Evolutionary conservation across 176 grass and related monocot species (phyloP), one percentile per base, ranked within the genome.

Genomic region (Musa acuminata): DNA sequence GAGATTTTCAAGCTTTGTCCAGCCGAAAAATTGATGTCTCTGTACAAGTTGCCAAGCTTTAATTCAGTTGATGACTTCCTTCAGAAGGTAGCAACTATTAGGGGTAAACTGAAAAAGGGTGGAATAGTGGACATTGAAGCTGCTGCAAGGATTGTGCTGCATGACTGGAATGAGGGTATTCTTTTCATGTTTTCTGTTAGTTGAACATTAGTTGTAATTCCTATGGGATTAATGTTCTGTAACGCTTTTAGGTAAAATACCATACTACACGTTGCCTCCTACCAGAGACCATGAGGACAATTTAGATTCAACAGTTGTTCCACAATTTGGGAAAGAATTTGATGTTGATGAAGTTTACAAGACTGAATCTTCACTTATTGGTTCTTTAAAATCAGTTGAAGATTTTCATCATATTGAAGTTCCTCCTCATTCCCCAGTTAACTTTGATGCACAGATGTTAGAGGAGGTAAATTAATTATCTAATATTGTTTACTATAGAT

Each of bases 141-240:
- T 71, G 88, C 86, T 64, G 95, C 95, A 53, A 91, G 79, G 80
- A 94, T 99, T 74, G 90, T 99, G 58, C 88, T 99, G 72, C 90
- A 99, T 82, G 90, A 99, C 74, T 99, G 90, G 90, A 94, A 99
- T 74, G 95, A 94, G 72, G 95, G 95, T 99, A 85, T 13, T 43
- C 13, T 8, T 72, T 76, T 51, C 20, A 49, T 8, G 8, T 72
- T 76, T 51, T 25, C 49, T 6, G 8, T 71, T 51, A 25, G 83
- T 10, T 64, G 75, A 76, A 52, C 9, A 17, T 76, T 49, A 25
- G 71, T 20, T 22, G 76, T 67, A 51, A 55, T 80, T 67, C 65
- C 17, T 55, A 67, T 35, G 27, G 3, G 5, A 49, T n/a, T 60
- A 20, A 70, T 13, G 22, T 87, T 17, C 77, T 8, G 19, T 13